phyloP scores from a whole-genome alignment of 768 basidiomycete species.

The Mrakia hoshinonis region DNA sequence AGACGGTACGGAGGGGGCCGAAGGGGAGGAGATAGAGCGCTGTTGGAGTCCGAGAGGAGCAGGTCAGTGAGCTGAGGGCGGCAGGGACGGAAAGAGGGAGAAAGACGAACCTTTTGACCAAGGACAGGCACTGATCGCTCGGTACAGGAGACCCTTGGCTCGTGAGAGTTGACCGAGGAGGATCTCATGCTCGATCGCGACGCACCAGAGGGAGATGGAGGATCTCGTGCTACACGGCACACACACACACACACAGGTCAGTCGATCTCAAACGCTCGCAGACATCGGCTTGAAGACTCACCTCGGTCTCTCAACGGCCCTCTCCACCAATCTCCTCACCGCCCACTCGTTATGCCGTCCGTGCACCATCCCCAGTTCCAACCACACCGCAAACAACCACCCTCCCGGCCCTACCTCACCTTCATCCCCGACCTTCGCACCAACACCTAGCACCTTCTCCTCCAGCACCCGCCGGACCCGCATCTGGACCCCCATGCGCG shows the following conservation, averaged over 20 bases:
- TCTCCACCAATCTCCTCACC: slow-evolving; percentile 40
- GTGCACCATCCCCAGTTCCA: slow-evolving; percentile 33
- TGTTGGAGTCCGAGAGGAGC: slow-evolving; percentile 15
- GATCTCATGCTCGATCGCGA: slow-evolving; percentile 43
- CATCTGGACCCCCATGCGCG: slow-evolving; percentile 39
- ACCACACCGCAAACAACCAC: slow-evolving; percentile 36
- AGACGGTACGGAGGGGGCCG: slow-evolving; percentile 38
- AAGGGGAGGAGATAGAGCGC: slow-evolving; percentile 44
- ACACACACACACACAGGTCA: not conserved
- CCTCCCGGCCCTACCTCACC: slow-evolving; percentile 31
- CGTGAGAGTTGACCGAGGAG: slow-evolving; percentile 33
- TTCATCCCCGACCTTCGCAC: slow-evolving; percentile 36
- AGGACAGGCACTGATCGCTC: slow-evolving; percentile 40
- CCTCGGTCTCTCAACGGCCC: slow-evolving; percentile 36
- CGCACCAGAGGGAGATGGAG: slow-evolving; percentile 39
- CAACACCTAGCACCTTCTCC: slow-evolving; percentile 27
- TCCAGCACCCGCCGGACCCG: slow-evolving; percentile 40
- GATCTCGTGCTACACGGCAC: slow-evolving; percentile 32
- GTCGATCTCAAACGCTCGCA: not conserved
- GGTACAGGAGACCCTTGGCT: slow-evolving; percentile 41
- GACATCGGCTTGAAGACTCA: not conserved
- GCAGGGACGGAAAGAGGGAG: not conserved
- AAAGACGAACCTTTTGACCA: slow-evolving; percentile 33
- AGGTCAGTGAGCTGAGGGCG: not conserved
- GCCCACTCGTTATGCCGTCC: slow-evolving; percentile 37